phyloP scores from a whole-genome alignment of 1,284 basidiomycete species.

The Rhodotorula mucilaginosa region DNA sequence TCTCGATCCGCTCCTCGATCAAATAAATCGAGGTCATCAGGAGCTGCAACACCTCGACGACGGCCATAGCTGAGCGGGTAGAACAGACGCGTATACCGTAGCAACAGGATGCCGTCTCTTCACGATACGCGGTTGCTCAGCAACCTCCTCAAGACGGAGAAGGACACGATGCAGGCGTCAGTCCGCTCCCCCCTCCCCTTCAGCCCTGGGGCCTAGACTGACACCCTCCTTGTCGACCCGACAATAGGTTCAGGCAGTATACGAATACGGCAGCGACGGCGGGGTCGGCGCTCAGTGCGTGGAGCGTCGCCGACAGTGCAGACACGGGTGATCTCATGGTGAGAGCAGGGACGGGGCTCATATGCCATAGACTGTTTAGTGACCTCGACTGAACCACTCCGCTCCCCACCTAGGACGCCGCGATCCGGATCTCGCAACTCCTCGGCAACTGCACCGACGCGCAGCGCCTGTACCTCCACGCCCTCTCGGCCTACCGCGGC shows the following conservation, averaged over 20 bases:
- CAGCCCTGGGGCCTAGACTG: not conserved
- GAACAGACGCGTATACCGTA: not conserved
- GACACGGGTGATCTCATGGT: slow-evolving; percentile 45
- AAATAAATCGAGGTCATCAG: too few relatives aligned
- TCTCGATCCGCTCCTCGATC: not conserved
- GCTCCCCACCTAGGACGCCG: slow-evolving; percentile 40
- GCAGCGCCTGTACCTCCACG: slow-evolving; percentile 49
- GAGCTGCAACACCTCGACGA: too few relatives aligned
- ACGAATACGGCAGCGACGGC: slow-evolving; percentile 44
- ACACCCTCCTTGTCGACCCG: too few relatives aligned
- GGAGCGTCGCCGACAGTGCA: slow-evolving; percentile 50
- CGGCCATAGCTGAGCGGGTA: not conserved
- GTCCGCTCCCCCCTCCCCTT: slow-evolving; percentile 36
- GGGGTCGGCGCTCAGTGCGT: slow-evolving; percentile 49
- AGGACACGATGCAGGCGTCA: slow-evolving; percentile 42
- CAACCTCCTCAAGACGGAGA: slow-evolving; percentile 51
- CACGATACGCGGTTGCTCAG: slow-evolving; percentile 49
- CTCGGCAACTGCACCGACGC: slow-evolving; percentile 47
- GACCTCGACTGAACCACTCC: not conserved
- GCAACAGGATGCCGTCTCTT: slow-evolving; percentile 21
- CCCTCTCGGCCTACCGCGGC: slow-evolving; percentile 49
- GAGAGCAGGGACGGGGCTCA: not conserved
- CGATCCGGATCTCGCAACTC: slow-evolving; percentile 47
- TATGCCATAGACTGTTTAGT: not conserved
- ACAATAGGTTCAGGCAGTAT: slow-evolving; percentile 42